phyloP scores from a whole-genome alignment of 140 eudicot genomes.

The Bidens hawaiensis region DNA sequence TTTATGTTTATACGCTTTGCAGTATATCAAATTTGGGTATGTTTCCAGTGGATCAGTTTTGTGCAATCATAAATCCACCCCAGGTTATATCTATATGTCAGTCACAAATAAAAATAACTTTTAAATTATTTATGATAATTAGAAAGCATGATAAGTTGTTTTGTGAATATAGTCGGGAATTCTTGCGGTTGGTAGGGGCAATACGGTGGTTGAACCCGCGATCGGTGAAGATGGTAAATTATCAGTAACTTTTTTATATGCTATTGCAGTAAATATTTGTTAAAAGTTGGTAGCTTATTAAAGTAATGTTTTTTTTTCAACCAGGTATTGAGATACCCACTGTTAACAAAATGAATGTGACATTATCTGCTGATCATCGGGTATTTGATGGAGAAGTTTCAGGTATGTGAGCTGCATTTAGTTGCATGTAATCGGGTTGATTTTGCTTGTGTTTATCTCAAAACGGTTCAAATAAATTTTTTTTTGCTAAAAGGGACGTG shows the following conservation, averaged over 20 bases:
- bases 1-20: slow-evolving; percentile 18
- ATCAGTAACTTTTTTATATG: background rate
- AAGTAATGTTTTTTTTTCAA: background rate
- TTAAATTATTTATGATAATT: background rate
- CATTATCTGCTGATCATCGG: slow-evolving; percentile 97
- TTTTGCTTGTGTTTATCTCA: background rate
- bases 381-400: slow-evolving; percentile 97
- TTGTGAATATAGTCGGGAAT: slow-evolving; percentile 64
- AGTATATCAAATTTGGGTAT: slow-evolving; percentile 98
- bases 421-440: background rate
- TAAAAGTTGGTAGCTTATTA: background rate
- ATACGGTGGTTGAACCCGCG: slow-evolving; percentile 78
- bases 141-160: slow-evolving; percentile 23
- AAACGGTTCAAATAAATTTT: background rate
- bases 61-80: slow-evolving; percentile 97
- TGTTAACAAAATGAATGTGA: slow-evolving; percentile 81
- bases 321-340: slow-evolving; percentile 77
- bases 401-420: slow-evolving; percentile 45
- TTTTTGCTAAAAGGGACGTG: background rate
- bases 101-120: background rate
- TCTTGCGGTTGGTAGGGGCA: slow-evolving; percentile 96
- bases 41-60: slow-evolving; percentile 96
- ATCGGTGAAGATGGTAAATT: slow-evolving; percentile 61
- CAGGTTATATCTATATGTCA: slow-evolving; percentile 56
- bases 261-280: background rate